Percentiles rank a stretch among this genome's conserved stretches.
Conservation (phyloP, 2,329 filamentous ascomycete species). For the Epichloe coenophiala region DNA sequence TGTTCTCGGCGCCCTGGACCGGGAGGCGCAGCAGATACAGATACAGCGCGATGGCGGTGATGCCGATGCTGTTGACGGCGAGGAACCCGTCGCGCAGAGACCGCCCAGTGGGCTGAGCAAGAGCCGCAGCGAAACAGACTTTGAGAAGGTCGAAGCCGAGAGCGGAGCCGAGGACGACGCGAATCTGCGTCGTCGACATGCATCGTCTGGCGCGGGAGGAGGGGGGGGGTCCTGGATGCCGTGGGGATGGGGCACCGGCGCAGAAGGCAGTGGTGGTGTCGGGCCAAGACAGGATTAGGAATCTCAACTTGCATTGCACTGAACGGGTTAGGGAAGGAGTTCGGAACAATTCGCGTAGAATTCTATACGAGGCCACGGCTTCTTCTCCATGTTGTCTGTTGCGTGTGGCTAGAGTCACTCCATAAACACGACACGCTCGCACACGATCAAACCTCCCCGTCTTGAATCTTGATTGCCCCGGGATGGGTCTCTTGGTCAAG, state of each 20-base stretch:
- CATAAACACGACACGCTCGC: background rate
- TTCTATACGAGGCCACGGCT: background rate
- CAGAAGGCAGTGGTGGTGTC: slow-evolving; percentile 18
- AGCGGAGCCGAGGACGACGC: slow-evolving; percentile 44
- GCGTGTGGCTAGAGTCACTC: background rate
- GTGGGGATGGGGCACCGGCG: slow-evolving; percentile 29
- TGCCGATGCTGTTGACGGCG: slow-evolving; percentile 18
- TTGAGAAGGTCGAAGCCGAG: slow-evolving; percentile 76
- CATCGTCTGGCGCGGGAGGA: slow-evolving; percentile 10
- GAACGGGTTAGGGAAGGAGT: slow-evolving; percentile 15
- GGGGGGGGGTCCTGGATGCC: slow-evolving; percentile 31
- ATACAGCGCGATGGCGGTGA: slow-evolving; percentile 29
- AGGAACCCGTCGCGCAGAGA: slow-evolving; percentile 23
- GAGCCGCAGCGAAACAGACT: slow-evolving; percentile 76
- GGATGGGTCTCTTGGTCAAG: background rate
- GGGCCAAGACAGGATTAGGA: slow-evolving; percentile 25
- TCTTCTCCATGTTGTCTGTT: background rate
- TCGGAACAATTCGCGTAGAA: slow-evolving; percentile 14
- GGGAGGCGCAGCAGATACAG: slow-evolving; percentile 55
- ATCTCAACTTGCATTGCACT: slow-evolving; percentile 8
- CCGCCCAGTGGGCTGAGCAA: slow-evolving; percentile 51
- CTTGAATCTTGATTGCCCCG: too few relatives aligned
- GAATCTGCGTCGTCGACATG: slow-evolving; percentile 19
- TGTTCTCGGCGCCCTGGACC: slow-evolving; percentile 64
- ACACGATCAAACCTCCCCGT: background rate